Percentiles rank a stretch among this genome's conserved stretches.
Evolutionary conservation across 768 basidiomycete species (phyloP).

Genomic region (Cyclocybe aegerita): DNA sequence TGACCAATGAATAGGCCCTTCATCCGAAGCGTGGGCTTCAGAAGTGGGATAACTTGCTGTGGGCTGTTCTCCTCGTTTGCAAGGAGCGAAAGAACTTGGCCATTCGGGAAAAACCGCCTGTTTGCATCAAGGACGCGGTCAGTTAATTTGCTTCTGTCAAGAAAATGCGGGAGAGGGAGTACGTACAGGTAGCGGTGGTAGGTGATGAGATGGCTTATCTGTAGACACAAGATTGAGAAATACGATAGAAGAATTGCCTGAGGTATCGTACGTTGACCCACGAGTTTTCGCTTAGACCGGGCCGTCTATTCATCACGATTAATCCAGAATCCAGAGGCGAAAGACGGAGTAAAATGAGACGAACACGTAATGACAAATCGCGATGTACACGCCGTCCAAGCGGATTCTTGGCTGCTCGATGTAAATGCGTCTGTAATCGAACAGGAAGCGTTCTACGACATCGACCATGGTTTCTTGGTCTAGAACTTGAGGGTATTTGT

Average conservation of each 20-base stretch:
- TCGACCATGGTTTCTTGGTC: conserved; percentile 46
- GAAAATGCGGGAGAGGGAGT: background rate
- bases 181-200: conserved; percentile 89
- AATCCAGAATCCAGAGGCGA: conserved; percentile 3
- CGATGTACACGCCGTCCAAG: conserved; percentile 88
- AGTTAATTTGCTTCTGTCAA: background rate
- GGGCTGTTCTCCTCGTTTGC: conserved; percentile 77
- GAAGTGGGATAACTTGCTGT: conserved; percentile 67
- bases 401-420: conserved; percentile 86
- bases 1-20: conserved; percentile 76
- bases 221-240: conserved; percentile 9
- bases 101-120: conserved; percentile 87
- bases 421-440: conserved; percentile 73
- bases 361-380: conserved; percentile 86
- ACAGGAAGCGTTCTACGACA: conserved; percentile 51
- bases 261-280: conserved; percentile 78
- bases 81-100: conserved; percentile 82
- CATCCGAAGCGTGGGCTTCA: conserved; percentile 76
- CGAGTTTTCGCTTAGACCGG: conserved; percentile 76
- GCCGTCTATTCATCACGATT: conserved; percentile 43
- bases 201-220: conserved; percentile 85
- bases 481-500: conserved; percentile 75
- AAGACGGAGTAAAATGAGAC: conserved; percentile 20
- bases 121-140: background rate
- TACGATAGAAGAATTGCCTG: conserved; percentile 2